Base-by-base conservation (phyloP, 2,329 filamentous ascomycete species). In the Colletotrichum orbiculare region DNA sequence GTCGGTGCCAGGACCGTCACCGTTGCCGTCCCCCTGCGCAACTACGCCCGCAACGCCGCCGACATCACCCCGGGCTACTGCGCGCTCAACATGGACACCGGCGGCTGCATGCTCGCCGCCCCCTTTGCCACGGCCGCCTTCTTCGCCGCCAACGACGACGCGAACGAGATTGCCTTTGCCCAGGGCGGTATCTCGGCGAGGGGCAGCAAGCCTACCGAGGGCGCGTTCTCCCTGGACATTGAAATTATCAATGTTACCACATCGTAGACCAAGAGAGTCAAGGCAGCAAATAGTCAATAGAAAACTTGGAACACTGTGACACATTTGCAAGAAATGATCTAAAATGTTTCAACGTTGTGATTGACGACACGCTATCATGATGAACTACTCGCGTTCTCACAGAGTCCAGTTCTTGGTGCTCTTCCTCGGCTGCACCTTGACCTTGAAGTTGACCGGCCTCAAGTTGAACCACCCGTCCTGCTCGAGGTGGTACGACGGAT, bases 401-500 rank as follows among this genome's bases (percentile, higher is more conserved):
- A 53, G 25, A 0, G 34, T 41, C 15, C 37, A 54, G 41, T 9
- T 48, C 58, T 62, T 62, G 6, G 50, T 15, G 47, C 34, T 7
- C 17, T 49, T 52, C 38, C 82, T 77, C 41, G 78, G 69, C 73
- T 76, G 81, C 9, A 81, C 79, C 72, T 73, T 80, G 52, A 81
- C 79, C 17, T 72, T 69, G 46, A 86, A 82, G 12, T 76, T 79
- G 47, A 83, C 71, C 0, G 84, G 85, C 67, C 83, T 73, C 4
- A 84, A 70, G 54, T 85, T 85, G 68, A 87, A 87, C 79, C 85
- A 80, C 12, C 85, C 79, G 68, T 87, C 77, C 73, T 81, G 75
- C 59, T 77, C 75, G 58, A 83, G 58, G 69, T 76, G 68, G 53
- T 83, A 84, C 0, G 60, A 69, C 3, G 74, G 70, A 50, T 83